Evolutionary conservation across 495 filamentous ascomycete species (phyloP).

Genomic region (Talaromyces ruber): DNA sequence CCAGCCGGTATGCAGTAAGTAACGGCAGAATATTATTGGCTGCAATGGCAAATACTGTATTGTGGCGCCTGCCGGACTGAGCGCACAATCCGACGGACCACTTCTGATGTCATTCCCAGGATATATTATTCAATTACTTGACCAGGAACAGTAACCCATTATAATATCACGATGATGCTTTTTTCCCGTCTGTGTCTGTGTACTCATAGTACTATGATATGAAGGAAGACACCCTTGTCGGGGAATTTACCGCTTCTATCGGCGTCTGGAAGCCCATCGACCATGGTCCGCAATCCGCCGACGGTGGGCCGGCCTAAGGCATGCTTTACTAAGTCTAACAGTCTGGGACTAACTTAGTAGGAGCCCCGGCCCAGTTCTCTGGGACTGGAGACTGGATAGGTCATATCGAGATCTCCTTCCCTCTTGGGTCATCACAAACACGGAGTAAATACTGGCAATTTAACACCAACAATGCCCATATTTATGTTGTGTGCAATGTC

Average conservation of each 20-base stretch:
- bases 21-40: background rate
- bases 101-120: background rate
- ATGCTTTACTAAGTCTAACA: background rate
- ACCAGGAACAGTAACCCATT: background rate
- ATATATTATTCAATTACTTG: background rate
- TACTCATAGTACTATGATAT: background rate
- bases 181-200: background rate
- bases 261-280: slow-evolving; percentile 3
- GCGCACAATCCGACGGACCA: background rate
- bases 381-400: background rate
- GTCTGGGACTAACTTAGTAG: background rate
- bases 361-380: background rate
- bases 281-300: background rate
- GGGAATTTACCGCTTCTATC: background rate
- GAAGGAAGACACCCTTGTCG: background rate
- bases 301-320: background rate
- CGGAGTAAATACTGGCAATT: background rate
- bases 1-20: background rate
- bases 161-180: background rate
- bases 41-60: background rate
- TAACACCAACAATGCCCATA: too few species aligned
- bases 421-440: background rate
- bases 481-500: background rate
- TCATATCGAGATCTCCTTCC: background rate
- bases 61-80: background rate